Percentiles rank a stretch among this genome's conserved stretches.
Evolutionary conservation across 2,329 filamentous ascomycete species (phyloP).

Genomic region (Ramularia endophylla): DNA sequence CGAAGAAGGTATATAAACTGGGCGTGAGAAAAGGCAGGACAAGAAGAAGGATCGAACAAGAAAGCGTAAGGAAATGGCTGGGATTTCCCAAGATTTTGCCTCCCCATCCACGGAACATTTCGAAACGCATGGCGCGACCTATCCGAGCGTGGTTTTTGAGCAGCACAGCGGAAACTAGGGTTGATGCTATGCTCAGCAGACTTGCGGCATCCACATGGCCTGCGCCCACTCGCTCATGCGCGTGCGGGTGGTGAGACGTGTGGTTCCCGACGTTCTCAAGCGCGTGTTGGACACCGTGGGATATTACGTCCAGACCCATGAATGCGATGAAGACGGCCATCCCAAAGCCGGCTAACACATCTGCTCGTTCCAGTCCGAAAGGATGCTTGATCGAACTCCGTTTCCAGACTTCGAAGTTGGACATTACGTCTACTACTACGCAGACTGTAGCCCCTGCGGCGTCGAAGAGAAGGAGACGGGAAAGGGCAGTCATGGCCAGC

Average conservation of each 20-base stretch:
- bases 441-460: constrained; percentile 87
- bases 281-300: constrained; percentile 88
- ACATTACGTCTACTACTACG: constrained; percentile 84
- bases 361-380: constrained; percentile 80
- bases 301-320: constrained; percentile 92
- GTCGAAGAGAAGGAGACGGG: constrained; percentile 91
- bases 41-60: constrained; percentile 73
- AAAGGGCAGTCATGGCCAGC: constrained; percentile 84
- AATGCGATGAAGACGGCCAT: constrained; percentile 97
- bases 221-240: constrained; percentile 60
- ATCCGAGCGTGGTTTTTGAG: constrained; percentile 89
- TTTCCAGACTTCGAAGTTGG: constrained; percentile 98
- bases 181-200: constrained; percentile 73
- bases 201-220: constrained; percentile 78
- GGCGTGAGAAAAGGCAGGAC: constrained; percentile 76
- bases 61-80: constrained; percentile 88
- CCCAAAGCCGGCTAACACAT: constrained; percentile 91
- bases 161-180: constrained; percentile 77
- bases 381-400: constrained; percentile 88
- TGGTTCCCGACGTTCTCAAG: constrained; percentile 69
- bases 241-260: constrained; percentile 53
- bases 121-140: constrained; percentile 81
- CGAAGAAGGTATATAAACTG: constrained; percentile 75
- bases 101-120: constrained; percentile 66
- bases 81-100: constrained; percentile 89